These are phyloP conservation scores for Lecanicillium sp. DNA, from an alignment of 2,329 filamentous ascomycete species.

Conservation along the genomic window DNA sequence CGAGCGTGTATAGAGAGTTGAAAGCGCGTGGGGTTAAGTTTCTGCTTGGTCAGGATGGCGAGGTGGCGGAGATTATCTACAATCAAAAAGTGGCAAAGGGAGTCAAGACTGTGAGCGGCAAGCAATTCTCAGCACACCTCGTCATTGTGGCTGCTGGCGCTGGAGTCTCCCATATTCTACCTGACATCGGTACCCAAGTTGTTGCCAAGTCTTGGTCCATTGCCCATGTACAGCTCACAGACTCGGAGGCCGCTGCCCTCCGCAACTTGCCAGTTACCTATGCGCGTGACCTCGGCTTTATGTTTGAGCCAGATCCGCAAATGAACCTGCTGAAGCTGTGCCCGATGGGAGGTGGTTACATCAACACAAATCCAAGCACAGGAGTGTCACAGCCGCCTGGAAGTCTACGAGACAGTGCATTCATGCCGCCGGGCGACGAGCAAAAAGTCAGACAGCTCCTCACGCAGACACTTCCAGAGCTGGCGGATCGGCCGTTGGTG, in stretches of 20 bases:
- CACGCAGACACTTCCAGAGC: conserved; percentile 40
- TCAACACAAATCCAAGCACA: conserved; percentile 25
- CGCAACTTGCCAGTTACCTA: conserved; percentile 54
- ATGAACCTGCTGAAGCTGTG: conserved; percentile 54
- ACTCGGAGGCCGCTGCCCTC: conserved; percentile 44
- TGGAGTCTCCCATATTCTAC: conserved; percentile 35
- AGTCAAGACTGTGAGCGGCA: conserved; percentile 16
- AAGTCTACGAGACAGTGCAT: conserved; percentile 28
- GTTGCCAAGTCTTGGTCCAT: conserved; percentile 52
- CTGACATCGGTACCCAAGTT: conserved; percentile 39
- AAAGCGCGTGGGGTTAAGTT: conserved; percentile 31
- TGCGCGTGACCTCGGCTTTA: conserved; percentile 54
- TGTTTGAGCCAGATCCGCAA: conserved; percentile 55
- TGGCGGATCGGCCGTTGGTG: conserved; percentile 49
- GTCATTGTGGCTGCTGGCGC: conserved; percentile 48
- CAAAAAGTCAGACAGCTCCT: conserved; percentile 41
- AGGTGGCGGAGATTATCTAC: conserved; percentile 16
- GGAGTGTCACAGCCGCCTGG: conserved; percentile 31
- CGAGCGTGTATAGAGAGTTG: conserved; percentile 35
- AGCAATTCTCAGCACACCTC: conserved; percentile 21
- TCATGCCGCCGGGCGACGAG: conserved; percentile 47
- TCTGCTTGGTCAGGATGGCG: conserved; percentile 19
- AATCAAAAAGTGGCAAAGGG: conserved; percentile 17
- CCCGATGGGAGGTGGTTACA: conserved; percentile 50
- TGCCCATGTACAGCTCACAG: conserved; percentile 49